Conservation (phyloP, 805 yeast species). For the Monosporozyma unispora region DNA sequence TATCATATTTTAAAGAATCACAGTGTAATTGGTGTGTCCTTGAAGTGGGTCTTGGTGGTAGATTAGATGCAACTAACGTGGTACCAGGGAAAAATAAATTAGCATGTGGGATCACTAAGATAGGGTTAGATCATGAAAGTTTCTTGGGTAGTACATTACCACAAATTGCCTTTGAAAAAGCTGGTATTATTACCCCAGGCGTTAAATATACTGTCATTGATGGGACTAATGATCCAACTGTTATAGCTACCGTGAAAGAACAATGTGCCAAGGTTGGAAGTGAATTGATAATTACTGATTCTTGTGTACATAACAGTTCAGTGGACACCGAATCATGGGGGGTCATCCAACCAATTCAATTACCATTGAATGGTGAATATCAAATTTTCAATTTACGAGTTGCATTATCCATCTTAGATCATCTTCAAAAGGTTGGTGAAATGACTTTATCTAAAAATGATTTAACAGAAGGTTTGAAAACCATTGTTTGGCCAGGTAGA, state of each 20-base stretch:
- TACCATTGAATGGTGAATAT: slow-evolving; percentile 65
- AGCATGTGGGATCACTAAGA: slow-evolving; percentile 70
- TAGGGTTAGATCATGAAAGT: slow-evolving; percentile 77
- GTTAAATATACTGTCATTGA: slow-evolving; percentile 62
- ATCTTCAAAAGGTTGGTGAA: slow-evolving; percentile 18
- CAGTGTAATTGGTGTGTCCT: slow-evolving; percentile 66
- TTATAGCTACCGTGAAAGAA: slow-evolving; percentile 37
- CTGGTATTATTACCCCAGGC: slow-evolving; percentile 57
- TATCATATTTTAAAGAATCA: slow-evolving; percentile 54
- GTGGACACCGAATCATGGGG: slow-evolving; percentile 28
- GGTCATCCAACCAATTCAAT: slow-evolving; percentile 19
- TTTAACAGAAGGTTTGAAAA: slow-evolving; percentile 43
- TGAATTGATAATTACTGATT: slow-evolving; percentile 18
- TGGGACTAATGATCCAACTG: slow-evolving; percentile 49
- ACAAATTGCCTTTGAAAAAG: slow-evolving; percentile 70
- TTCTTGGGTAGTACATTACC: slow-evolving; percentile 59
- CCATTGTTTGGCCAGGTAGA: slow-evolving; percentile 80
- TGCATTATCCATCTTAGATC: slow-evolving; percentile 49
- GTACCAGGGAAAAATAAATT: slow-evolving; percentile 40
- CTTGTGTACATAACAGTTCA: slow-evolving; percentile 6
- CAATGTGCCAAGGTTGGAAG: slow-evolving; percentile 32
- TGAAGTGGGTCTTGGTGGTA: slow-evolving; percentile 95
- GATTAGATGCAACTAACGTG: slow-evolving; percentile 82
- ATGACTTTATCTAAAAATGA: slow-evolving; percentile 27
- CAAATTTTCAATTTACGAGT: slow-evolving; percentile 63